Percentiles rank a stretch among this genome's conserved stretches.
Evolutionary conservation across 176 grass and related monocot genomes (phyloP).

Genomic region (Olyra latifolia): DNA sequence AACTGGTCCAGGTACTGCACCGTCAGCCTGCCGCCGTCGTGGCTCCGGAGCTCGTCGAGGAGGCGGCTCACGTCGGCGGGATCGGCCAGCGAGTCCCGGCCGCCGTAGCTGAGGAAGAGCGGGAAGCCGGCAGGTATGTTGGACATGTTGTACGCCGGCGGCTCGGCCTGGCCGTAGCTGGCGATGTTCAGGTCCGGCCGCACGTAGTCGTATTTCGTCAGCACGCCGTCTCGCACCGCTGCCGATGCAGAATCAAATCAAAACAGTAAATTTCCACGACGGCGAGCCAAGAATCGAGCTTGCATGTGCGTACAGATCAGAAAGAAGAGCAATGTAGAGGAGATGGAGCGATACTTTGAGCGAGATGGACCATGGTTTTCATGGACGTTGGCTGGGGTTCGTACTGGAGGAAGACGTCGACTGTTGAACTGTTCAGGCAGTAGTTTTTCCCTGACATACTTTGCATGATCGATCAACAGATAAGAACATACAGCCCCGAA

Average conservation of each 20-base stretch:
- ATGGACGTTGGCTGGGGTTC: conserved; percentile 85
- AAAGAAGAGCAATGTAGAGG: neutral
- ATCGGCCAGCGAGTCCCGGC: conserved; percentile 63
- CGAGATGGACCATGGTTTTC: conserved; percentile 85
- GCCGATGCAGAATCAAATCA: neutral
- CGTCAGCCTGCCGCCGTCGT: conserved; percentile 44
- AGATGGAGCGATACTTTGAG: conserved; percentile 52
- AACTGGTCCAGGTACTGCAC: conserved; percentile 69
- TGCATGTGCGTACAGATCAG: neutral
- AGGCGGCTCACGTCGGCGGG: conserved; percentile 50
- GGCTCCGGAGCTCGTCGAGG: conserved; percentile 53
- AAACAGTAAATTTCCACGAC: neutral
- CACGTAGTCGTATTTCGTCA: conserved; percentile 73
- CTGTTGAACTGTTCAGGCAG: conserved; percentile 75
- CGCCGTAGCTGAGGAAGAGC: conserved; percentile 83
- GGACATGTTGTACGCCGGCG: conserved; percentile 60
- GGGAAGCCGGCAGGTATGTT: conserved; percentile 58
- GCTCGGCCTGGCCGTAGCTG: conserved; percentile 51
- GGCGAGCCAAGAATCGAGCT: neutral
- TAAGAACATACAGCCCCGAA: neutral
- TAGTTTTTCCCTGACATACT: conserved; percentile 56
- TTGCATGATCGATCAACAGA: neutral
- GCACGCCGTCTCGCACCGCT: conserved; percentile 67
- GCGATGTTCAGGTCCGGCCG: conserved; percentile 47
- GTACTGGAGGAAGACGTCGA: conserved; percentile 73